Conservation (phyloP, 257 asterid genomes). For the Nicotiana benthamiana region DNA sequence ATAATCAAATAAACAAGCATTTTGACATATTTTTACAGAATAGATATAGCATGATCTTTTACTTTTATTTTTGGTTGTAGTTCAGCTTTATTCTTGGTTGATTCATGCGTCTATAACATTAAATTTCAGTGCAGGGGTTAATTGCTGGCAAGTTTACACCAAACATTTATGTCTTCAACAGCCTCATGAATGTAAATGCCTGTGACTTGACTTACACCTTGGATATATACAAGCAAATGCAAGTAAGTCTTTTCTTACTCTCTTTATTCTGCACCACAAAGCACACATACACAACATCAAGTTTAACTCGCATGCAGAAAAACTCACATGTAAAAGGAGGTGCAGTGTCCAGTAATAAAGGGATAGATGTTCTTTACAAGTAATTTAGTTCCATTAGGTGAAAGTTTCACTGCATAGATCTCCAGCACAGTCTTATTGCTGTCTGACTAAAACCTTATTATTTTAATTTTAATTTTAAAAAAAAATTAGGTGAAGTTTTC, state of each 20-base stretch:
- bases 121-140: slow-evolving; percentile 54
- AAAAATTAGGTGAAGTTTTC: background rate
- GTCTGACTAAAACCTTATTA: too few species aligned
- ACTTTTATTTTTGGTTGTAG: background rate
- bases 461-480: too few species aligned
- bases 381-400: background rate
- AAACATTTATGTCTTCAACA: slow-evolving; percentile 67
- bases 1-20: background rate
- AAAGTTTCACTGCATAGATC: background rate
- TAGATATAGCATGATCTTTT: background rate
- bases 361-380: background rate
- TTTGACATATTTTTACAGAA: background rate
- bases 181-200: slow-evolving; percentile 94
- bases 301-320: background rate
- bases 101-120: slow-evolving; percentile 15
- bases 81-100: slow-evolving; percentile 6
- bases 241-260: slow-evolving; percentile 39
- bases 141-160: slow-evolving; percentile 53
- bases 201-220: slow-evolving; percentile 66
- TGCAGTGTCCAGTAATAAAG: background rate
- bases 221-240: slow-evolving; percentile 63
- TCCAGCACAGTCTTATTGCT: too few species aligned
- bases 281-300: background rate
- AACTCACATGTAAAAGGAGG: background rate
- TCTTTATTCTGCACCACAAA: slow-evolving; percentile 4